Percentiles rank a stretch among this genome's conserved stretches.
These are phyloP conservation scores for Podila minutissima DNA, from an alignment of 192 early-diverging fungal species.

Conservation along the genomic window DNA sequence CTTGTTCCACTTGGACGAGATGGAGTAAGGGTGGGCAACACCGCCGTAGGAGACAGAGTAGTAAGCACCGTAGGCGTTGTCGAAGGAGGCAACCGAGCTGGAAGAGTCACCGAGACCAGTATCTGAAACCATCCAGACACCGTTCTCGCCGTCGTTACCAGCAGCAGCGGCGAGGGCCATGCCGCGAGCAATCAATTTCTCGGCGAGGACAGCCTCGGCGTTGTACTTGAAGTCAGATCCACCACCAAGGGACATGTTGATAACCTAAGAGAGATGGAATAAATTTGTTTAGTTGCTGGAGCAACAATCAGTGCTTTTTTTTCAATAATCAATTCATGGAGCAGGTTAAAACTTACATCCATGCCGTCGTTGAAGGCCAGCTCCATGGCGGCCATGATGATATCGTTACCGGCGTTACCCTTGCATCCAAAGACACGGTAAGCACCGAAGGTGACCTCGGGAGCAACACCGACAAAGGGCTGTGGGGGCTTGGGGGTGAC, in stretches of 20 bases:
- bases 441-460: conserved; percentile 68
- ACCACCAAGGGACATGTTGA: conserved; percentile 76
- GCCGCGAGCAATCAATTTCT: conserved; percentile 58
- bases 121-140: conserved; percentile 63
- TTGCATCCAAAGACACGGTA: conserved; percentile 69
- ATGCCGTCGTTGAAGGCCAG: conserved; percentile 48
- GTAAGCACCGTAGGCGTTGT: conserved; percentile 18
- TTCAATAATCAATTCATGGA: no score
- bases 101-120: conserved; percentile 65
- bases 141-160: conserved; percentile 80
- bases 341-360: conserved; percentile 51
- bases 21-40: conserved; percentile 10
- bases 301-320: no score
- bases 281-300: background rate
- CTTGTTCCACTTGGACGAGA: conserved; percentile 19
- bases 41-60: conserved; percentile 18
- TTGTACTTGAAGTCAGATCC: conserved; percentile 65
- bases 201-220: conserved; percentile 56
- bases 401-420: conserved; percentile 53
- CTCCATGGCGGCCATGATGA: conserved; percentile 66
- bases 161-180: conserved; percentile 70
- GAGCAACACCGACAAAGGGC: conserved; percentile 78
- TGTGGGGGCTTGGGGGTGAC: conserved; percentile 4
- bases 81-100: conserved; percentile 40
- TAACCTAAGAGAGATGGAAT: conserved; percentile 51